Conservation (phyloP, 768 basidiomycete species). For the Mycena leptocephala region DNA sequence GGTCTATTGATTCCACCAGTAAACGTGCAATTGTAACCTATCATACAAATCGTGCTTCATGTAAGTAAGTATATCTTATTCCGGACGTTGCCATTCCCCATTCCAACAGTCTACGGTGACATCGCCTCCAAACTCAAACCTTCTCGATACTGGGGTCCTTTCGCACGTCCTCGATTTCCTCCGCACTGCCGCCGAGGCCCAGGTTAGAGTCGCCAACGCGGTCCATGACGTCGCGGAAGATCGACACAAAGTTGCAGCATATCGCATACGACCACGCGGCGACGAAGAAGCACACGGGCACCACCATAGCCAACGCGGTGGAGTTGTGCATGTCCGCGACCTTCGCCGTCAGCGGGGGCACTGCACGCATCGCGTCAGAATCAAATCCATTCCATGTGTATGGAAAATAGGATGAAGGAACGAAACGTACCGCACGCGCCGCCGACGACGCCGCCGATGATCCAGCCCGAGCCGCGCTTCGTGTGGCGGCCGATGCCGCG, state of each 20-base stretch:
- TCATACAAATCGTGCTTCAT: no score
- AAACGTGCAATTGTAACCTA: no score
- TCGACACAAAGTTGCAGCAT: constrained; percentile 50
- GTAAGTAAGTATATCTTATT: no score
- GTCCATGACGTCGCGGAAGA: constrained; percentile 46
- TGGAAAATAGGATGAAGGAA: neutral
- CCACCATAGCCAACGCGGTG: constrained; percentile 53
- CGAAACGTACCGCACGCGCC: constrained; percentile 48
- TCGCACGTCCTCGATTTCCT: neutral
- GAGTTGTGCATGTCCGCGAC: constrained; percentile 50
- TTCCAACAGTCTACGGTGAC: no score
- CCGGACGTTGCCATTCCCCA: no score
- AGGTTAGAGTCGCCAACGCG: constrained; percentile 36
- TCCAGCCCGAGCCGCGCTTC: constrained; percentile 52
- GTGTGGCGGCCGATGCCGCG: constrained; percentile 52
- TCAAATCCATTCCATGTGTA: no score
- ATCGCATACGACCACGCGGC: constrained; percentile 46
- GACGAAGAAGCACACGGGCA: constrained; percentile 50
- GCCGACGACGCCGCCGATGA: constrained; percentile 51
- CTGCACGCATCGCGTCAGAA: constrained; percentile 23
- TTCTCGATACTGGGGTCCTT: neutral
- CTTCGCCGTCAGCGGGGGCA: constrained; percentile 49
- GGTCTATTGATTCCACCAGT: no score
- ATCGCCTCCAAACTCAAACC: no score
- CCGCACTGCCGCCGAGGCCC: neutral